Percentiles rank a stretch among this genome's conserved stretches.
Conservation (phyloP, 257 asterid species). For the Scutellaria baicalensis region DNA sequence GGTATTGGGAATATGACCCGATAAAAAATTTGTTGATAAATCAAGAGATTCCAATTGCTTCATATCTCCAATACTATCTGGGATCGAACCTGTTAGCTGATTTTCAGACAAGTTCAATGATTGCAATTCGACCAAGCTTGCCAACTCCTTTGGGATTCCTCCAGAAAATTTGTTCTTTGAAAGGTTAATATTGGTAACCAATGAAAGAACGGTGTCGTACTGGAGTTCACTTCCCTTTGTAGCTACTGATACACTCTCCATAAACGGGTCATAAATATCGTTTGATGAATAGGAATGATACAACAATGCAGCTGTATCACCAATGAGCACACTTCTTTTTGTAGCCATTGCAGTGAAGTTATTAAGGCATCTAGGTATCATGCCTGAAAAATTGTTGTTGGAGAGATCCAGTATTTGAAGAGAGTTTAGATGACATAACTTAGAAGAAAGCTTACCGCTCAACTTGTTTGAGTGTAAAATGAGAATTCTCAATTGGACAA, state of each 20-base stretch:
- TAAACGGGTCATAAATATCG: neutral
- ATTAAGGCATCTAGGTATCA: slow-evolving; percentile 21
- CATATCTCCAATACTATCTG: slow-evolving; percentile 4
- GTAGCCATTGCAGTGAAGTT: slow-evolving; percentile 32
- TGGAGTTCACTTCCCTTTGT: slow-evolving; percentile 4
- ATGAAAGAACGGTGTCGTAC: neutral
- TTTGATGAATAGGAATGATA: too few species aligned
- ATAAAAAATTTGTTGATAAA: slow-evolving; percentile 14
- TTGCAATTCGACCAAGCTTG: slow-evolving; percentile 7
- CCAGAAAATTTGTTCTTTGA: slow-evolving; percentile 17
- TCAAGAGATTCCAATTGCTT: slow-evolving; percentile 19
- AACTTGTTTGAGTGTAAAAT: slow-evolving; percentile 29
- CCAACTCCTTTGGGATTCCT: slow-evolving; percentile 14
- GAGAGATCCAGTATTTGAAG: slow-evolving; percentile 38
- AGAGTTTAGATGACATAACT: slow-evolving; percentile 15
- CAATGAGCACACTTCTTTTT: neutral
- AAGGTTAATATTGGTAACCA: slow-evolving; percentile 18
- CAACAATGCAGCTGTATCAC: too few species aligned
- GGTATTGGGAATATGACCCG: slow-evolving; percentile 17
- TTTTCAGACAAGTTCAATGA: slow-evolving; percentile 24
- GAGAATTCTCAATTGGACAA: slow-evolving; percentile 14
- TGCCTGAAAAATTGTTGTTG: slow-evolving; percentile 19
- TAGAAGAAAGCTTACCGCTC: slow-evolving; percentile 17
- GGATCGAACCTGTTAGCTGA: slow-evolving; percentile 15
- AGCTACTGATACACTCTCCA: slow-evolving; percentile 11